A percentile compares a stretch with the other conserved stretches of the same genome.
phyloP scores from a whole-genome alignment of 352 stramenopile genomes.

The Elongisporangium undulatum region DNA sequence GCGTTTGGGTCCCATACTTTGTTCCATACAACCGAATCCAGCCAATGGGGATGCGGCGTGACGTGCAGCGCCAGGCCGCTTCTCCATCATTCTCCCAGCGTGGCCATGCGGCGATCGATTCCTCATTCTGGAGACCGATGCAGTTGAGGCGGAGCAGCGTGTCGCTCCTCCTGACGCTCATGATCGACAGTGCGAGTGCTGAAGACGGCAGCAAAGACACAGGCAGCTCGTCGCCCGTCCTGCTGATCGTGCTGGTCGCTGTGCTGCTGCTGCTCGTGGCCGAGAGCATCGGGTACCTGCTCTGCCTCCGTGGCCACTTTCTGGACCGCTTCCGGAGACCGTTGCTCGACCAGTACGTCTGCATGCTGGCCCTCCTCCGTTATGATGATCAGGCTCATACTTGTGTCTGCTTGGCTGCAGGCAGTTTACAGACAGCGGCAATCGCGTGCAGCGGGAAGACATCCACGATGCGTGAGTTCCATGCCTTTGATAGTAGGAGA shows the following conservation, averaged over 20 bases:
- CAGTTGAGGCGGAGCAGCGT: background rate
- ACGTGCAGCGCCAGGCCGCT: background rate
- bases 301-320: background rate
- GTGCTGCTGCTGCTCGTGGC: background rate
- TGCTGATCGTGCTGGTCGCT: background rate
- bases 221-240: background rate
- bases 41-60: background rate
- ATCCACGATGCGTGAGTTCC: constrained; percentile 39
- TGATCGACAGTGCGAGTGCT: background rate
- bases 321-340: background rate
- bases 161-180: background rate
- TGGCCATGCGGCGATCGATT: background rate
- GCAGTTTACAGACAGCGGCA: constrained; percentile 57
- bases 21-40: background rate
- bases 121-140: background rate
- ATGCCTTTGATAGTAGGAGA: background rate
- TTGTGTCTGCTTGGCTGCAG: constrained; percentile 1
- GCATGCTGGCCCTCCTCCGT: background rate
- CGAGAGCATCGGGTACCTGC: background rate
- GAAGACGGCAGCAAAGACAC: background rate
- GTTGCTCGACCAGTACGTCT: background rate
- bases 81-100: background rate
- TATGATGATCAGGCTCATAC: background rate
- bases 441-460: constrained; percentile 53
- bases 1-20: background rate